phyloP scores from a whole-genome alignment of 2,329 filamentous ascomycete genomes.

The Mycocentrospora acerina region DNA sequence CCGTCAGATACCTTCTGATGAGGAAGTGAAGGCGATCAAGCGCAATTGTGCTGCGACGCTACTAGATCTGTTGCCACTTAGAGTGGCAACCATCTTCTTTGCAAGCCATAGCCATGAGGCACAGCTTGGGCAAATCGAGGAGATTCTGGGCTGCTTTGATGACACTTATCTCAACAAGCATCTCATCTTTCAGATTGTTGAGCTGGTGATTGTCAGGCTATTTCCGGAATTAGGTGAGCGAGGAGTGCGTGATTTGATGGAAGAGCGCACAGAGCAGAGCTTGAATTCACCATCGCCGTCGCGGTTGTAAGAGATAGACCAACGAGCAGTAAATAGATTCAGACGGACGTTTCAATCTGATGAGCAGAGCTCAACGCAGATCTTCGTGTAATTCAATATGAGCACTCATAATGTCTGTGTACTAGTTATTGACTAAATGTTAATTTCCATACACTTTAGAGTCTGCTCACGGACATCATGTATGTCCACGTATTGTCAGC shows the following conservation, averaged over 20 bases:
- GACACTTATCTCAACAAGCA: slow-evolving; percentile 93
- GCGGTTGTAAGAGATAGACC: too few relatives aligned
- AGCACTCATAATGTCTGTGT: too few relatives aligned
- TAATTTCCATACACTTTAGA: slow-evolving; percentile 2
- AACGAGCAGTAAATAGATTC: too few relatives aligned
- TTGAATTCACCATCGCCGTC: slow-evolving; percentile 10
- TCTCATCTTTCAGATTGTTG: slow-evolving; percentile 78
- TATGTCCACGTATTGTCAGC: slow-evolving; percentile 28
- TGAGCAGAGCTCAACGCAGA: too few relatives aligned
- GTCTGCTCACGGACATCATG: slow-evolving; percentile 9
- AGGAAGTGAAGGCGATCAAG: slow-evolving; percentile 63
- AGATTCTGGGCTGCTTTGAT: slow-evolving; percentile 70
- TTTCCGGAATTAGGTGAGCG: slow-evolving; percentile 81
- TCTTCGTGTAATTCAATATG: too few relatives aligned
- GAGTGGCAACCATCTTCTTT: slow-evolving; percentile 40
- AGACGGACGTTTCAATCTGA: too few relatives aligned
- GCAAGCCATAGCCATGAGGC: slow-evolving; percentile 45
- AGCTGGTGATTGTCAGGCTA: slow-evolving; percentile 76
- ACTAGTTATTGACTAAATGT: neutral
- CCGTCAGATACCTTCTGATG: slow-evolving; percentile 59
- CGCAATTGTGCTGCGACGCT: slow-evolving; percentile 66
- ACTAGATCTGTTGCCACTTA: slow-evolving; percentile 50
- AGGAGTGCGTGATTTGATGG: slow-evolving; percentile 70
- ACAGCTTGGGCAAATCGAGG: slow-evolving; percentile 61
- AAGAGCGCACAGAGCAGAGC: slow-evolving; percentile 61